phyloP scores from a whole-genome alignment of 192 early-diverging fungal species.

The Coemansia sp. region DNA sequence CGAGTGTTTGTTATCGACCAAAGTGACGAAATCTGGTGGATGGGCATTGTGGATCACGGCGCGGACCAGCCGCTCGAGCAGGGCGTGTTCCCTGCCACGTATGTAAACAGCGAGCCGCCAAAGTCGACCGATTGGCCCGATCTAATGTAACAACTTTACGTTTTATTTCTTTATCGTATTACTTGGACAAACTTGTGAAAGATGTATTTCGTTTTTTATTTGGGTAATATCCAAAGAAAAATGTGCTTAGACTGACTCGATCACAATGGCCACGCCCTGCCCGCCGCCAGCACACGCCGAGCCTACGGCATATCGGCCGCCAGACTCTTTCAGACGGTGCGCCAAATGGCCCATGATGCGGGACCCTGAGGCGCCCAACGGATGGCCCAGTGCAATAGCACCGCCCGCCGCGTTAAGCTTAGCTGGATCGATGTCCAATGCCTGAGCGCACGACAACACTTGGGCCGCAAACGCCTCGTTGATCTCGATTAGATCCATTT shows the following conservation, averaged over 20 bases:
- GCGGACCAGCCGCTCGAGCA: conserved; percentile 59
- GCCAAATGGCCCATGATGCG: conserved; percentile 87
- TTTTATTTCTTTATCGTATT: conserved; percentile 3
- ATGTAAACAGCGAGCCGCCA: conserved; percentile 59
- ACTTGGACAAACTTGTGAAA: not conserved
- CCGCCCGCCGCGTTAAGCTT: conserved; percentile 90
- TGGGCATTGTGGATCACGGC: conserved; percentile 68
- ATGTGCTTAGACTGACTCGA: conserved; percentile 56
- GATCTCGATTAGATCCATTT: conserved; percentile 92
- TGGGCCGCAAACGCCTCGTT: conserved; percentile 99
- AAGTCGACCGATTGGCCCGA: conserved; percentile 50
- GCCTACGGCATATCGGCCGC: conserved; percentile 85
- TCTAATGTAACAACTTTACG: conserved; percentile 32
- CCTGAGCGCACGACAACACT: conserved; percentile 85
- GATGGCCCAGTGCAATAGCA: conserved; percentile 92
- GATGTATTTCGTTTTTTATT: not conserved
- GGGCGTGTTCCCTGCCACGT: conserved; percentile 79
- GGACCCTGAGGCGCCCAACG: conserved; percentile 93
- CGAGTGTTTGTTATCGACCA: conserved; percentile 73
- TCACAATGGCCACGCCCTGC: conserved; percentile 74
- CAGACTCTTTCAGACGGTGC: conserved; percentile 78
- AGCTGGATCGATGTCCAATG: conserved; percentile 74
- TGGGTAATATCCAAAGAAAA: not conserved
- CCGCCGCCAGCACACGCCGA: conserved; percentile 97
- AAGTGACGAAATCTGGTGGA: conserved; percentile 83